Evolutionary conservation across 148 eudicot genomes (phyloP), one percentile per base, ranked within the genome.

Genomic region (Persicaria tinctoria): DNA sequence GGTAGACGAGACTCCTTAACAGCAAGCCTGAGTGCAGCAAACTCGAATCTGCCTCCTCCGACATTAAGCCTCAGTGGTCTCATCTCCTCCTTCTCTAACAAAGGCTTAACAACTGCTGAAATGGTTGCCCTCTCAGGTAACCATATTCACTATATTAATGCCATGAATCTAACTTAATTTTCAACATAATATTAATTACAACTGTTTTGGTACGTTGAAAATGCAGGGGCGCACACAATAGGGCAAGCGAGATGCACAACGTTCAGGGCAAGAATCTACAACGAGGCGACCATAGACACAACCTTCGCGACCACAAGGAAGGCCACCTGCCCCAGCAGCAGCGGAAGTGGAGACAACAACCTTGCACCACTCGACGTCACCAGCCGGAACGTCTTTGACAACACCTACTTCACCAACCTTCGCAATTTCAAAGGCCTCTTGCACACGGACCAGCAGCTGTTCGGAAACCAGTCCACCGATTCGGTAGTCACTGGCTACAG

Each of bases 401-500:
- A 77, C 44, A 78, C 78, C 57, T 93, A 90, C 45, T 93, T 78
- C 86, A 84, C 79, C 56, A 85, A 89, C 23, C 69, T 93, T 20
- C 14, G 83, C 11, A 78, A 68, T 56, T 76, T 85, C 49, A 83
- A 82, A 75, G 98, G 97, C 0, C 80, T 93, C 9, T 75, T 93
- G 18, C 97, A 93, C 69, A 87, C 97, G 0, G 97, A 93, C 55
- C 98, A 93, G 46, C 84, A 90, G 56, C 92, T 93, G 64, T 90
- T 66, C 45, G 86, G 79, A n/a, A 89, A 90, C 8, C 89, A 89
- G 46, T 79, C 86, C 0, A 86, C 93, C 0, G 85, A 87, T 75
- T 47, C 82, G 45, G 78, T 73, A 6, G 93, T 86, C 10, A 72
- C 74, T 18, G 75, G 74, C 6, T 93, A 89, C 46, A 78, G 83